phyloP scores from a whole-genome alignment of 176 grass and related monocot species.

The Pharus latifolius region DNA sequence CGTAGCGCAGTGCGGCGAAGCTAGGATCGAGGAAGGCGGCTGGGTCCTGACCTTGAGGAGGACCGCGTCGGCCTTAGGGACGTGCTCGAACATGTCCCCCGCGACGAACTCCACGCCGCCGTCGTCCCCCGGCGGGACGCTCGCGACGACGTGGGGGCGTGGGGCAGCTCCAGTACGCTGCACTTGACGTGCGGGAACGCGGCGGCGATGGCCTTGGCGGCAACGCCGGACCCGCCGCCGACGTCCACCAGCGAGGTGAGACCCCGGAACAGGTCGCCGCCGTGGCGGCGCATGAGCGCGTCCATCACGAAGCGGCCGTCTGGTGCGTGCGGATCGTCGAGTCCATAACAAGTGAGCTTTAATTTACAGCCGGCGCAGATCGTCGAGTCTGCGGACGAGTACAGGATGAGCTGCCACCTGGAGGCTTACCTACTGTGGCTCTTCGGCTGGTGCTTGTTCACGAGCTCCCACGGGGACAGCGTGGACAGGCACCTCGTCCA shows the following conservation, averaged over 20 bases:
- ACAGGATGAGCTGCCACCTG: no score
- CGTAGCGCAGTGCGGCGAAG: no score
- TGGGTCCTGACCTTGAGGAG: conserved; percentile 12
- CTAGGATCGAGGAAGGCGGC: no score
- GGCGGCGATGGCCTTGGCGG: conserved; percentile 7
- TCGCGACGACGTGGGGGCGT: not conserved
- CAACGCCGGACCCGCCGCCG: conserved; percentile 22
- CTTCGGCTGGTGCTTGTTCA: no score
- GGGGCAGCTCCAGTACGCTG: conserved; percentile 32
- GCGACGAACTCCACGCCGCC: conserved; percentile 22
- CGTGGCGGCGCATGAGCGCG: not conserved
- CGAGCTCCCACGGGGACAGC: no score
- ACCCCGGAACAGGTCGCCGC: conserved; percentile 13
- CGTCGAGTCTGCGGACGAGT: no score
- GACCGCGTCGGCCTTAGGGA: not conserved
- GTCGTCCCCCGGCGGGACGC: not conserved
- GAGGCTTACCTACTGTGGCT: no score
- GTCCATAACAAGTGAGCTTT: no score
- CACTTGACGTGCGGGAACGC: conserved; percentile 39
- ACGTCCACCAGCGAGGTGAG: conserved; percentile 30
- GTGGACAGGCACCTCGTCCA: no score
- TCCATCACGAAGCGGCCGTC: conserved; percentile 31
- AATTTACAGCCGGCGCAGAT: no score
- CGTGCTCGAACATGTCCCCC: conserved; percentile 22
- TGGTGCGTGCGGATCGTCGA: no score